These are phyloP conservation scores for Datura wrightii DNA, from an alignment of 257 asterid genomes.

Conservation along the genomic window DNA sequence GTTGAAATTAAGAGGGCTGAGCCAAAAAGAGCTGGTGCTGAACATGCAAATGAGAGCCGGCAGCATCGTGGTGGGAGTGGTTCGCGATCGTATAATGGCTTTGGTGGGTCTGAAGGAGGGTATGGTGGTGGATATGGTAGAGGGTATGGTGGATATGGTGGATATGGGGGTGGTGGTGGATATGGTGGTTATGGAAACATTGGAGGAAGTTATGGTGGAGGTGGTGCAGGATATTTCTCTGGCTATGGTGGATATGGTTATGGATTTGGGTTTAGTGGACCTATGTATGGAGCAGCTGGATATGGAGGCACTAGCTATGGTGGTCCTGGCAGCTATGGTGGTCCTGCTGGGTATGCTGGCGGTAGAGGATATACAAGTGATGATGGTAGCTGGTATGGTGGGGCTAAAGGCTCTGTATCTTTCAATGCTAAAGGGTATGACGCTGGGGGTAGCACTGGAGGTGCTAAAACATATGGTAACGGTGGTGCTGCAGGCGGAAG, in stretches of 20 bases:
- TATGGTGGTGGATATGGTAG: constrained; percentile 78
- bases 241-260: constrained; percentile 94
- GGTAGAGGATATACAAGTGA: constrained; percentile 64
- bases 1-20: constrained; percentile 95
- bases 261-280: constrained; percentile 91
- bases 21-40: constrained; percentile 82
- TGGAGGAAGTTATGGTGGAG: constrained; percentile 71
- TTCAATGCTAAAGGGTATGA: constrained; percentile 38
- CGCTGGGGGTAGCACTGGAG: constrained; percentile 43
- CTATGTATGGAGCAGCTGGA: constrained; percentile 84
- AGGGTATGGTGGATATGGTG: constrained; percentile 67
- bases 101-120: constrained; percentile 59
- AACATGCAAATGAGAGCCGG: constrained; percentile 57
- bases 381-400: constrained; percentile 66
- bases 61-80: constrained; percentile 68
- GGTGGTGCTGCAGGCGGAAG: constrained; percentile 60
- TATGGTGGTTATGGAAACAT: constrained; percentile 70
- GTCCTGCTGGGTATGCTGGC: constrained; percentile 64
- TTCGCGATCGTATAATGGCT: constrained; percentile 63
- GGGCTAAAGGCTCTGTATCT: constrained; percentile 51
- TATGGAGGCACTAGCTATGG: constrained; percentile 74
- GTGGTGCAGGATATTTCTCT: constrained; percentile 66
- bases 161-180: constrained; percentile 56
- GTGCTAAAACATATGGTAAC: constrained; percentile 60
- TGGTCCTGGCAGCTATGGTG: constrained; percentile 67